Conservation (phyloP, 1,139 yeast species). For the Debaryomyces udenii region DNA sequence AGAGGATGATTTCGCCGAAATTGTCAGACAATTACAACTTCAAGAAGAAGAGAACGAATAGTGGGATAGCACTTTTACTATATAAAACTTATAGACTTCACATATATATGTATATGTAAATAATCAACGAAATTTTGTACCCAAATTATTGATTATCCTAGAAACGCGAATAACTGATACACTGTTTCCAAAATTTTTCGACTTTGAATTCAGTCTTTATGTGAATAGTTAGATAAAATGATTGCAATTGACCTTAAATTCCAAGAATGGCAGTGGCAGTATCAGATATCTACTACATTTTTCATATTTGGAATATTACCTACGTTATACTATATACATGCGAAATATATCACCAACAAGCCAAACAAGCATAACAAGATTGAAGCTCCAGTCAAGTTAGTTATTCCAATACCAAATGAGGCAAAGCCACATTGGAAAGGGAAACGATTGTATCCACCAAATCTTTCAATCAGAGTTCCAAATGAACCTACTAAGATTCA, state of each 20-base stretch:
- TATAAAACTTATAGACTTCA: not conserved
- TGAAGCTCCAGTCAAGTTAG: constrained; percentile 53
- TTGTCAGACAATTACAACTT: constrained; percentile 26
- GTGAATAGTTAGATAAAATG: constrained; percentile 24
- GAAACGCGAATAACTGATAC: not conserved
- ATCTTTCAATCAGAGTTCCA: constrained; percentile 50
- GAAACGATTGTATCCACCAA: constrained; percentile 64
- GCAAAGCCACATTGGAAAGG: constrained; percentile 95
- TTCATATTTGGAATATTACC: constrained; percentile 47
- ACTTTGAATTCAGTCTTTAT: too few relatives aligned
- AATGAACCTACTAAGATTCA: constrained; percentile 71
- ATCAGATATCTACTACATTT: constrained; percentile 51
- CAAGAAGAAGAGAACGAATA: constrained; percentile 17
- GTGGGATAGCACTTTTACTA: not conserved
- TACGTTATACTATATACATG: constrained; percentile 39
- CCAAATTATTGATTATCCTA: not conserved
- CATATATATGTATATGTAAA: constrained; percentile 1
- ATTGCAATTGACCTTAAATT: constrained; percentile 49
- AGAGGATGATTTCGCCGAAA: constrained; percentile 31
- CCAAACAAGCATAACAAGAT: constrained; percentile 48
- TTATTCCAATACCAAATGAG: constrained; percentile 72
- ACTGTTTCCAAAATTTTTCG: too few relatives aligned
- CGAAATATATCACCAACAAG: constrained; percentile 39
- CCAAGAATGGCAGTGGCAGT: constrained; percentile 51
- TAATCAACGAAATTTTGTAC: not conserved